phyloP scores from a whole-genome alignment of 2,329 filamentous ascomycete species.

The Sporothrix dimorphospora region DNA sequence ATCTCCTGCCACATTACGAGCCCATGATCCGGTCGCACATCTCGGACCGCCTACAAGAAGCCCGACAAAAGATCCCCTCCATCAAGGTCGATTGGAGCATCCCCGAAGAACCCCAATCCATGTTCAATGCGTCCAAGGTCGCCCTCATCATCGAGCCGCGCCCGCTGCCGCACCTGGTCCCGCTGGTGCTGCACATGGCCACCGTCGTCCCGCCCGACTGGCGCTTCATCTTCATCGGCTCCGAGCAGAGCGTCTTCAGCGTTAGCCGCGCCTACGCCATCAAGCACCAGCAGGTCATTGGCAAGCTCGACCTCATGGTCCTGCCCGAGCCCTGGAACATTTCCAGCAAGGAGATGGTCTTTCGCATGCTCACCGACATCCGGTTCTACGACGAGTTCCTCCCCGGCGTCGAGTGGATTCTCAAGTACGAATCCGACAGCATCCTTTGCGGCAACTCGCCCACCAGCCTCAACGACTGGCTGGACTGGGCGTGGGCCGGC shows the following conservation, averaged over 20 bases:
- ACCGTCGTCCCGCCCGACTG: slow-evolving; percentile 57
- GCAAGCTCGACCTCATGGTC: slow-evolving; percentile 56
- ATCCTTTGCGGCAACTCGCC: slow-evolving; percentile 59
- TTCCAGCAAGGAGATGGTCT: slow-evolving; percentile 52
- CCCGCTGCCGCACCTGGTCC: slow-evolving; percentile 52
- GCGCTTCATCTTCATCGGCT: slow-evolving; percentile 58
- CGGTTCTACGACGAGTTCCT: slow-evolving; percentile 58
- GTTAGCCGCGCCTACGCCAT: slow-evolving; percentile 52
- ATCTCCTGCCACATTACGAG: slow-evolving; percentile 49
- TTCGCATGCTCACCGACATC: slow-evolving; percentile 52
- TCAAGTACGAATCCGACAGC: slow-evolving; percentile 59
- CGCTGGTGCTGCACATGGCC: slow-evolving; percentile 56
- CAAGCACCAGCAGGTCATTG: slow-evolving; percentile 53
- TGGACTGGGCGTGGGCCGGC: slow-evolving; percentile 59
- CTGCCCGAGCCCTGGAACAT: slow-evolving; percentile 54
- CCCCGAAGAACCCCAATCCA: slow-evolving; percentile 40
- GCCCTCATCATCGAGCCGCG: slow-evolving; percentile 57
- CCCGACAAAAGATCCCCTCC: slow-evolving; percentile 45
- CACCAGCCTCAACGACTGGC: slow-evolving; percentile 56
- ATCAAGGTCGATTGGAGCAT: slow-evolving; percentile 48
- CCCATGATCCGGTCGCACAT: slow-evolving; percentile 47
- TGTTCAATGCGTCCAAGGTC: slow-evolving; percentile 54
- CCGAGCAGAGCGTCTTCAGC: slow-evolving; percentile 50
- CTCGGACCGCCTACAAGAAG: slow-evolving; percentile 45
- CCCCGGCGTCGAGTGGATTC: slow-evolving; percentile 55